Percentiles rank a stretch among this genome's conserved stretches.
phyloP scores from a whole-genome alignment of 176 grass and related monocot genomes.

The Thinopyrum elongatum region DNA sequence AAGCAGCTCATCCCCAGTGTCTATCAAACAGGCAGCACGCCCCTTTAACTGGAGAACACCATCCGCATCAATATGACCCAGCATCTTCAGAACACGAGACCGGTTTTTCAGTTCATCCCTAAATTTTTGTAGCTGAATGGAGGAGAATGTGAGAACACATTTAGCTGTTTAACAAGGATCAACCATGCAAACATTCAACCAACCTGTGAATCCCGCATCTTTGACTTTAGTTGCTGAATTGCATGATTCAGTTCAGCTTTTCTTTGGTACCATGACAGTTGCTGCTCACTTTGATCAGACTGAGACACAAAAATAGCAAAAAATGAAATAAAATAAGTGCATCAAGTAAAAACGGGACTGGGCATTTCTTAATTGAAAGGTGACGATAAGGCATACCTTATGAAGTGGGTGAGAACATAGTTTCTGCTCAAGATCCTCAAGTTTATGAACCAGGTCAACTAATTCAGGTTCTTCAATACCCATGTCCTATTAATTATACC shows the following conservation, averaged over 20 bases:
- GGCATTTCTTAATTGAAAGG: constrained; percentile 25
- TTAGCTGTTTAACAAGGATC: constrained; percentile 24
- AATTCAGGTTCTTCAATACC: constrained; percentile 85
- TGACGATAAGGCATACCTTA: constrained; percentile 47
- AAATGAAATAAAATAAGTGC: constrained; percentile 1
- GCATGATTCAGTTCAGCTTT: constrained; percentile 95
- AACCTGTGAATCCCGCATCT: constrained; percentile 96
- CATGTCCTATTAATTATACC: constrained; percentile 72
- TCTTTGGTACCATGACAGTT: constrained; percentile 86
- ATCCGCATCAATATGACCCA: constrained; percentile 94
- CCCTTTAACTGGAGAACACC: constrained; percentile 95
- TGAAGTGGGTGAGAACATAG: constrained; percentile 68
- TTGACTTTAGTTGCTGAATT: constrained; percentile 85
- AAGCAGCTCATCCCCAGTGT: constrained; percentile 95
- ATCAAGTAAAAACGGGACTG: neutral
- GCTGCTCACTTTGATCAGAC: constrained; percentile 93
- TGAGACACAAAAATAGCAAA: constrained; percentile 24
- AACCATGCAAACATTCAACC: constrained; percentile 25
- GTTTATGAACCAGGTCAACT: constrained; percentile 78
- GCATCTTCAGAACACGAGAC: constrained; percentile 91
- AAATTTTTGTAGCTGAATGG: constrained; percentile 91
- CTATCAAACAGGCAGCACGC: constrained; percentile 95
- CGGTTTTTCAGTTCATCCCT: constrained; percentile 92
- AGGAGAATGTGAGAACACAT: constrained; percentile 26
- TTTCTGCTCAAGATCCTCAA: constrained; percentile 88